phyloP scores from a whole-genome alignment of 495 filamentous ascomycete species.

The Aspergillus bridgeri region DNA sequence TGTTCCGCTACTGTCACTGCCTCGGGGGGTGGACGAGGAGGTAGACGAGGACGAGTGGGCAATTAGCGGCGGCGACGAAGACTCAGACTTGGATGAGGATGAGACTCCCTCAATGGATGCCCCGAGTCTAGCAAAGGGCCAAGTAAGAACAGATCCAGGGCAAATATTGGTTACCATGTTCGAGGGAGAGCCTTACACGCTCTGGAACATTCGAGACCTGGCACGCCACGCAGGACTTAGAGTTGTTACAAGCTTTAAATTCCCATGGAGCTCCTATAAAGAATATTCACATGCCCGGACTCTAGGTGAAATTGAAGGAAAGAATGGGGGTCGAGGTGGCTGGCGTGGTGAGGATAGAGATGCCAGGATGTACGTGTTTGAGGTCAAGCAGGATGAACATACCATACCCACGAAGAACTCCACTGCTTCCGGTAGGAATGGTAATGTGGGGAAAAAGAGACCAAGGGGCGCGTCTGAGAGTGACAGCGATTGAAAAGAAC shows the following conservation, averaged over 20 bases:
- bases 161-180: conserved; percentile 84
- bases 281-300: conserved; percentile 89
- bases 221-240: conserved; percentile 73
- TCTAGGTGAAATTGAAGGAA: conserved; percentile 68
- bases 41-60: conserved; percentile 23
- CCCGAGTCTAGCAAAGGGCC: conserved; percentile 11
- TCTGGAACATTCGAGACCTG: conserved; percentile 91
- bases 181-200: conserved; percentile 86
- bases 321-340: conserved; percentile 49
- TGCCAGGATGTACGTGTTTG: conserved; percentile 77
- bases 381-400: conserved; percentile 53
- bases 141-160: conserved; percentile 42
- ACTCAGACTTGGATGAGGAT: conserved; percentile 11
- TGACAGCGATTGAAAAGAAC: conserved; percentile 30
- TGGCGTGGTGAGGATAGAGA: conserved; percentile 80
- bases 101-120: conserved; percentile 10
- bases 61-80: conserved; percentile 13
- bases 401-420: conserved; percentile 1
- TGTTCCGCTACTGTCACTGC: conserved; percentile 43
- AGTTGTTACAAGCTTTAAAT: conserved; percentile 74
- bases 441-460: conserved; percentile 33
- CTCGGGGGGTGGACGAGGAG: conserved; percentile 29
- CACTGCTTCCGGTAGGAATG: not conserved
- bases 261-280: conserved; percentile 70
- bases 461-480: conserved; percentile 44